Percentiles rank a stretch among this genome's conserved stretches.
Evolutionary conservation across 306 rosid species (phyloP).

Genomic region (Rubus parviflorus): DNA sequence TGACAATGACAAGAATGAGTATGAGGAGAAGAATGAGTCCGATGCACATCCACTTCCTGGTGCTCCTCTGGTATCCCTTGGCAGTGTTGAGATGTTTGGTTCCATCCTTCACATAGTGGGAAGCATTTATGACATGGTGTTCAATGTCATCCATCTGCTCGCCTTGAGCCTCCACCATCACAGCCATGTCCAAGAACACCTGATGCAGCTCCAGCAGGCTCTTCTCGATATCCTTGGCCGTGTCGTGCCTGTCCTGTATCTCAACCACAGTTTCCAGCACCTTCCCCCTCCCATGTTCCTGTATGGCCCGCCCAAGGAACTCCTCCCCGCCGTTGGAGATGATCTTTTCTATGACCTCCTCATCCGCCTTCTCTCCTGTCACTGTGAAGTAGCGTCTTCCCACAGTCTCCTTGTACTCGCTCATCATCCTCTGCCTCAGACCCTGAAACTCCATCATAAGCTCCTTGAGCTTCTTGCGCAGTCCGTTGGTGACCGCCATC

Average conservation of each 20-base stretch:
- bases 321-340: constrained; percentile 59
- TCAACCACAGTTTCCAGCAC: constrained; percentile 85
- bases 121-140: constrained; percentile 74
- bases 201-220: constrained; percentile 81
- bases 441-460: constrained; percentile 89
- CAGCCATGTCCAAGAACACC: constrained; percentile 89
- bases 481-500: constrained; percentile 69
- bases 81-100: constrained; percentile 59
- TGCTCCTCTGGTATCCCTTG: constrained; percentile 48
- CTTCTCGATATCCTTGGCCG: constrained; percentile 78
- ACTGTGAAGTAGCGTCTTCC: constrained; percentile 76
- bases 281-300: constrained; percentile 77
- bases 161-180: constrained; percentile 92
- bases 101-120: constrained; percentile 73
- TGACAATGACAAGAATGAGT: constrained; percentile 53
- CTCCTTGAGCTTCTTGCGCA: constrained; percentile 74
- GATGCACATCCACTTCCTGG: constrained; percentile 74
- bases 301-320: constrained; percentile 53
- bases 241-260: constrained; percentile 74
- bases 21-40: constrained; percentile 57
- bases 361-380: constrained; percentile 72
- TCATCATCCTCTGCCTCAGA: constrained; percentile 75
- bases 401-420: constrained; percentile 74
- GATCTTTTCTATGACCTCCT: constrained; percentile 80
- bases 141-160: constrained; percentile 92